A percentile compares a stretch with the other conserved stretches of the same genome.
Conservation (phyloP, 192 early-diverging fungal species). For the Backusella macrospora region DNA sequence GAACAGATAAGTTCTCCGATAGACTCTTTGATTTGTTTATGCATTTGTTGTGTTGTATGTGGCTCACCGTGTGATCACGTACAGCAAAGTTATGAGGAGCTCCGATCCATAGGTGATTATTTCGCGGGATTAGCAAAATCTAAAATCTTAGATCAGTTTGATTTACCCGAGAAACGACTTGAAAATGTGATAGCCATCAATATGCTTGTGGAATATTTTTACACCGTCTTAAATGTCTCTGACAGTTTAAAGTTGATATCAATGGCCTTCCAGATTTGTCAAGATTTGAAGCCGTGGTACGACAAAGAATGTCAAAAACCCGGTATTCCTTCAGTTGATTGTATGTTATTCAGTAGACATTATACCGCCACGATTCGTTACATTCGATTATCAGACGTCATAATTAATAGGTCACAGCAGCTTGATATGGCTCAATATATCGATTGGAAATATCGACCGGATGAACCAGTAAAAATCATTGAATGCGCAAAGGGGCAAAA, state of each 20-base stretch:
- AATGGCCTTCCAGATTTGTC: not conserved
- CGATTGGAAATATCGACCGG: not conserved
- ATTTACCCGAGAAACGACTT: not conserved
- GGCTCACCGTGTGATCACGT: not conserved
- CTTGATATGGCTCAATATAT: not conserved
- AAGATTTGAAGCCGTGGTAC: not conserved
- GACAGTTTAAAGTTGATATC: slow-evolving; percentile 3
- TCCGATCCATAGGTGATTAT: not conserved
- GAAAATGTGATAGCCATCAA: not conserved
- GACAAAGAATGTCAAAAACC: not conserved
- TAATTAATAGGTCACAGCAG: not conserved
- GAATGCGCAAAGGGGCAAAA: not conserved
- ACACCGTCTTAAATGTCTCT: not conserved
- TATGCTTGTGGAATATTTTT: not conserved
- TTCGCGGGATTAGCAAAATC: not conserved
- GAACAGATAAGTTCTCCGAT: not conserved
- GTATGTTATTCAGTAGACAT: slow-evolving; percentile 1
- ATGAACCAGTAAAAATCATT: not conserved
- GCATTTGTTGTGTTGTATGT: not conserved
- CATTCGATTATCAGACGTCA: slow-evolving; percentile 4
- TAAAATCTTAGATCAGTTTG: not conserved
- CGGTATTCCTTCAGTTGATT: not conserved
- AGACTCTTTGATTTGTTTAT: not conserved
- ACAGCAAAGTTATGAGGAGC: not conserved
- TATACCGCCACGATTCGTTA: not conserved